Evolutionary conservation across 225 moss, liverwort and hornwort species (phyloP).

Genomic region (Polytrichum commune): DNA sequence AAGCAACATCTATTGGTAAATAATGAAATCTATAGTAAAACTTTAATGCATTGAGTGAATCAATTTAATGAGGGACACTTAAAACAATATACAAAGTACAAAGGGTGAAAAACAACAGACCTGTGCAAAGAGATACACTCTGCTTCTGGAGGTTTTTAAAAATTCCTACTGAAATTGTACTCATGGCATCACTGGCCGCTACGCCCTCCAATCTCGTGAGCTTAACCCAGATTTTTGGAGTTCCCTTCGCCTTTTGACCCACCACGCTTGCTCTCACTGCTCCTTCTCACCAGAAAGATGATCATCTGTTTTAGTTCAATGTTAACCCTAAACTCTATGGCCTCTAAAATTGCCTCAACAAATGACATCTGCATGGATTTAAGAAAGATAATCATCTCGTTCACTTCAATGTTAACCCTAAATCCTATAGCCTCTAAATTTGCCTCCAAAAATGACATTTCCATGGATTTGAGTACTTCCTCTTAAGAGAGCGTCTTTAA

Average conservation of each 20-base stretch:
- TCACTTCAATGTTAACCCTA: background rate
- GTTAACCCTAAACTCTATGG: conserved; percentile 1
- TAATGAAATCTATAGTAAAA: background rate
- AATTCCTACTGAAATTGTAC: conserved; percentile 56
- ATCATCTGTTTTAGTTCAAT: background rate
- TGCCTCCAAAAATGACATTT: background rate
- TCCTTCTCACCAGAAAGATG: conserved; percentile 19
- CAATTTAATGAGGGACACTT: too few relatives aligned
- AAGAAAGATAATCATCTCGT: background rate
- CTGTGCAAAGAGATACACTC: conserved; percentile 55
- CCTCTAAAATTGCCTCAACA: conserved; percentile 4
- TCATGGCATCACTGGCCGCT: conserved; percentile 67
- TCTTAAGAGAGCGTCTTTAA: too few relatives aligned
- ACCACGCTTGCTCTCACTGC: conserved; percentile 39
- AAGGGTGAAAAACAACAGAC: conserved; percentile 20
- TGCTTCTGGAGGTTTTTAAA: conserved; percentile 48
- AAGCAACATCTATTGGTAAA: background rate
- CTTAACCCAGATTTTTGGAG: conserved; percentile 53
- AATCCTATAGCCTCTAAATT: background rate
- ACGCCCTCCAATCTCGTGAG: conserved; percentile 52
- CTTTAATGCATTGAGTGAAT: background rate
- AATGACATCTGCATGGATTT: background rate
- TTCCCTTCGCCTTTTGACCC: conserved; percentile 61
- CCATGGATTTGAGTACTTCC: too few relatives aligned
- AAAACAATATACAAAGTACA: background rate